Conservation (phyloP, 257 asterid species). For the Solanum chilense region DNA sequence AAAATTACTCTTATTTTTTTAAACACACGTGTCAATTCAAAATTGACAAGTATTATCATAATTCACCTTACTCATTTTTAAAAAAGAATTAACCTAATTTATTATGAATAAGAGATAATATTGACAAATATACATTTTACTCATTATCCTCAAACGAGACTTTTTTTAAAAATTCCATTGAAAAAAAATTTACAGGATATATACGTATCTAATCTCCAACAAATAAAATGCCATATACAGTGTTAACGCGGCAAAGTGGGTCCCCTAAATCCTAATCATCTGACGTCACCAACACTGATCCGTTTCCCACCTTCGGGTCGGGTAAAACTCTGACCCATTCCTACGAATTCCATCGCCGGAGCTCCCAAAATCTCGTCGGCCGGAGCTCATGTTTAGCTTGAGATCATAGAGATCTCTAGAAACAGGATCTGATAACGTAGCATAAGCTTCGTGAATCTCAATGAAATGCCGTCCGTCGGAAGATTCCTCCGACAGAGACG, state of each 20-base stretch:
- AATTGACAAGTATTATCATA: background rate
- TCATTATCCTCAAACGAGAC: background rate
- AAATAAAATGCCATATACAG: background rate
- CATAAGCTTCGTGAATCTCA: constrained; percentile 69
- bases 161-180: background rate
- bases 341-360: constrained; percentile 2
- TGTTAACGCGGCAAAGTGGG: background rate
- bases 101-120: background rate
- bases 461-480: constrained; percentile 54
- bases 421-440: constrained; percentile 69
- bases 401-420: constrained; percentile 55
- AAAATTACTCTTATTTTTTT: no score
- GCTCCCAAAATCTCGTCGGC: background rate
- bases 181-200: background rate
- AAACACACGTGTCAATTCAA: accelerated
- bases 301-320: constrained; percentile 85
- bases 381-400: constrained; percentile 17
- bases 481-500: constrained; percentile 15
- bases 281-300: constrained; percentile 84
- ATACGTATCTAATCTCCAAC: background rate
- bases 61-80: background rate
- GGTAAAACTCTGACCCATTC: constrained; percentile 30
- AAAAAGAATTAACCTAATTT: no score
- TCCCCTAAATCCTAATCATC: background rate
- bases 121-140: background rate